phyloP scores from a whole-genome alignment of 306 rosid species.

The Medicago truncatula region DNA sequence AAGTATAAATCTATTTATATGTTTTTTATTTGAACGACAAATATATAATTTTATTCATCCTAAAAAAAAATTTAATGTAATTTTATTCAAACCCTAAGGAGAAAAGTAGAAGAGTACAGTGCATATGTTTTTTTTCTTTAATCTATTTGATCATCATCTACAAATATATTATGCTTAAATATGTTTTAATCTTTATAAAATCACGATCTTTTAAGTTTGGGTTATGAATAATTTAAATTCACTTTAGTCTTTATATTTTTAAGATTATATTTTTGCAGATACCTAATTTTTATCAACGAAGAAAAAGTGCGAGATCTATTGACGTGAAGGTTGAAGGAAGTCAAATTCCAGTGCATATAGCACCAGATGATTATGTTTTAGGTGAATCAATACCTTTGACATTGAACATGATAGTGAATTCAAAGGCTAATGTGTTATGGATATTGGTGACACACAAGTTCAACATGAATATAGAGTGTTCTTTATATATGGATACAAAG shows the following conservation, averaged over 20 bases:
- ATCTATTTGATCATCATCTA: no score
- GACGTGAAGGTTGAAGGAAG: slow-evolving; percentile 58
- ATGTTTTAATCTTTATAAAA: no score
- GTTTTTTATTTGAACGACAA: no score
- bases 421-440: slow-evolving; percentile 78
- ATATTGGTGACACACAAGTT: slow-evolving; percentile 77
- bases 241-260: no score
- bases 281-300: slow-evolving; percentile 57
- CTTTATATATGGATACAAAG: slow-evolving; percentile 64
- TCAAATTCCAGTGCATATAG: slow-evolving; percentile 74
- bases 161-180: no score
- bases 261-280: slow-evolving; percentile 49
- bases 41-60: no score
- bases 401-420: slow-evolving; percentile 60
- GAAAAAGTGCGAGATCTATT: slow-evolving; percentile 70
- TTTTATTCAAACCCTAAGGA: no score
- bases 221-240: no score
- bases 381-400: slow-evolving; percentile 57
- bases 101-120: no score
- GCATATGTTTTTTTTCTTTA: no score
- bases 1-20: slow-evolving; percentile 18
- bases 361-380: slow-evolving; percentile 56
- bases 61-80: no score
- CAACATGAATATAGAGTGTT: slow-evolving; percentile 64
- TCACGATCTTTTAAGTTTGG: no score